These are phyloP conservation scores for Gryganskiella cystojenkinii DNA, from an alignment of 192 early-diverging fungal species.

Conservation along the genomic window DNA sequence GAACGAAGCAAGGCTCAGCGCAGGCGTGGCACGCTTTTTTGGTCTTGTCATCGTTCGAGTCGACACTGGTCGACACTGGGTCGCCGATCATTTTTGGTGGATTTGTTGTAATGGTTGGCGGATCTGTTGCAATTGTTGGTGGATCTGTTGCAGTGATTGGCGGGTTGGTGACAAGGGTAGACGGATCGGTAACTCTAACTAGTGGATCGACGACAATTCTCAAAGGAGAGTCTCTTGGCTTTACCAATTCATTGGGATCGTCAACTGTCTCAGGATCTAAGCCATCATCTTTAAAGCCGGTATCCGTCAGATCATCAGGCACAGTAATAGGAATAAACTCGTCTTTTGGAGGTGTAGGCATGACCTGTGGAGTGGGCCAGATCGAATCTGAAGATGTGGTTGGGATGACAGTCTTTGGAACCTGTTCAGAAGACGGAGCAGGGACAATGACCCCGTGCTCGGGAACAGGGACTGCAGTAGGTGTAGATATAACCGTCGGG, in stretches of 20 bases:
- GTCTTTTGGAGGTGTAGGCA: neutral
- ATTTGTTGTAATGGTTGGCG: neutral
- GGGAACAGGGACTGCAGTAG: neutral
- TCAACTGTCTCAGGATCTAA: no score
- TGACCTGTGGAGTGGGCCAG: neutral
- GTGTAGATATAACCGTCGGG: neutral
- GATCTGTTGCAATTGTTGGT: neutral
- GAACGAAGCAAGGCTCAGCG: conserved; percentile 13
- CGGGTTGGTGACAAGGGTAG: neutral
- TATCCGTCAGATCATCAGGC: no score
- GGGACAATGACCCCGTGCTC: neutral
- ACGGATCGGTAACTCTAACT: neutral
- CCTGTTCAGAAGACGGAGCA: no score
- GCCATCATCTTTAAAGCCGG: neutral
- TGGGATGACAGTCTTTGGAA: neutral
- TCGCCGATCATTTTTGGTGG: no score
- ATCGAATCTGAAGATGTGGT: neutral
- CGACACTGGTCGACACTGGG: no score
- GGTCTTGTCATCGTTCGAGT: no score
- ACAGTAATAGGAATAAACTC: neutral
- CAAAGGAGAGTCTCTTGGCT: no score
- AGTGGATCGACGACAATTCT: no score
- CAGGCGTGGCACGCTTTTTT: conserved; percentile 13
- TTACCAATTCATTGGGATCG: no score
- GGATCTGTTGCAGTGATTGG: no score